Conservation (phyloP, 164 flowering plant genomes). For the Magnolia sinica region DNA sequence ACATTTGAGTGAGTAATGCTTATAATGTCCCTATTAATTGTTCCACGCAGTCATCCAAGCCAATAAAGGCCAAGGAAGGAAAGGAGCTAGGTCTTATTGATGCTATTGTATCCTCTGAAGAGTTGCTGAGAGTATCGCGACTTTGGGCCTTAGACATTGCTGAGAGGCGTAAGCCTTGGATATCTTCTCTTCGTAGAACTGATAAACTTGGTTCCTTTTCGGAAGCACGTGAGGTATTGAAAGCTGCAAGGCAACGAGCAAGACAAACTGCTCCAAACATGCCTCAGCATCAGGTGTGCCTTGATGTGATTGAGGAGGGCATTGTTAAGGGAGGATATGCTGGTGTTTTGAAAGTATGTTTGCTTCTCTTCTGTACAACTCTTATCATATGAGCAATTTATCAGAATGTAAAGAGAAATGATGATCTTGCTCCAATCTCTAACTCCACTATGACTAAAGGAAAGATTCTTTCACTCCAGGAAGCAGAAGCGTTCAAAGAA, state of each 20-base stretch:
- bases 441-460: not conserved
- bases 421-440: not conserved
- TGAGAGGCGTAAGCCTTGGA: conserved; percentile 77
- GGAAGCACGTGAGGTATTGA: conserved; percentile 66
- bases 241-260: conserved; percentile 62
- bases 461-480: conserved; percentile 39
- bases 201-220: conserved; percentile 78
- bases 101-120: conserved; percentile 67
- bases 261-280: conserved; percentile 64
- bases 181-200: conserved; percentile 69
- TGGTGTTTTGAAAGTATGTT: conserved; percentile 74
- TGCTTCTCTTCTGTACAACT: not conserved
- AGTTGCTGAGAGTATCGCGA: conserved; percentile 68
- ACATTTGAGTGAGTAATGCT: not conserved
- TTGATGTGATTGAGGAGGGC: conserved; percentile 90
- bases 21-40: not conserved
- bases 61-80: conserved; percentile 88
- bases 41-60: conserved; percentile 58
- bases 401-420: not conserved
- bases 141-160: conserved; percentile 89
- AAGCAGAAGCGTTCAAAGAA: conserved; percentile 53
- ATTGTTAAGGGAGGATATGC: conserved; percentile 82
- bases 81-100: conserved; percentile 83
- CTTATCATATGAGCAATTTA: not conserved
- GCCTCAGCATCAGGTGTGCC: conserved; percentile 92